phyloP scores from a whole-genome alignment of 176 grass and related monocot genomes.

The Aegilops umbellulata region DNA sequence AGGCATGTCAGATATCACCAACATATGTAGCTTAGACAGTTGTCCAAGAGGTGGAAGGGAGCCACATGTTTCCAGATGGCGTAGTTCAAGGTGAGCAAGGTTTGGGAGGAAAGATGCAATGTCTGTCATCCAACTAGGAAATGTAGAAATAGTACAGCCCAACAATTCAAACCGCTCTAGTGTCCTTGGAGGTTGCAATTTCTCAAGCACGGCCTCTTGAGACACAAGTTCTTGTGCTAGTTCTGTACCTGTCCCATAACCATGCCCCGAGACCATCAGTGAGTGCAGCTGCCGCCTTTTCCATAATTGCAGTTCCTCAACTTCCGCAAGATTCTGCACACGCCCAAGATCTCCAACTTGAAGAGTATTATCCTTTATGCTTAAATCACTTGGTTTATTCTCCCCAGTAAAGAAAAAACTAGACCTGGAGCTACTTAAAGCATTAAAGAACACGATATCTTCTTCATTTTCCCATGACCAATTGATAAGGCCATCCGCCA shows the following conservation, averaged over 20 bases:
- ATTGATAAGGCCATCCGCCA: background rate
- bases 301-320: background rate
- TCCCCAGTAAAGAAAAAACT: background rate
- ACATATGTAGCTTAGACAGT: background rate
- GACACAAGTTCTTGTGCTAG: background rate
- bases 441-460: background rate
- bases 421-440: background rate
- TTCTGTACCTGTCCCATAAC: background rate
- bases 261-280: background rate
- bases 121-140: background rate
- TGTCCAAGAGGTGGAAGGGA: background rate
- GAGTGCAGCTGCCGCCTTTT: background rate
- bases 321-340: background rate
- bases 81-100: background rate
- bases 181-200: background rate
- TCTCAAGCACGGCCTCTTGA: background rate
- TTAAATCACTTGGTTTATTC: background rate
- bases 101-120: background rate
- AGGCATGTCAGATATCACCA: background rate
- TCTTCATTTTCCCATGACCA: background rate
- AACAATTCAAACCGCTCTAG: background rate
- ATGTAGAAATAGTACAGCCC: background rate
- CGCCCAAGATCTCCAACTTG: background rate
- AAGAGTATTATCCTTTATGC: background rate
- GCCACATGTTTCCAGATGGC: background rate